Evolutionary conservation across 2,329 filamentous ascomycete genomes (phyloP).

Genomic region (Tolypocladium inflatum): DNA sequence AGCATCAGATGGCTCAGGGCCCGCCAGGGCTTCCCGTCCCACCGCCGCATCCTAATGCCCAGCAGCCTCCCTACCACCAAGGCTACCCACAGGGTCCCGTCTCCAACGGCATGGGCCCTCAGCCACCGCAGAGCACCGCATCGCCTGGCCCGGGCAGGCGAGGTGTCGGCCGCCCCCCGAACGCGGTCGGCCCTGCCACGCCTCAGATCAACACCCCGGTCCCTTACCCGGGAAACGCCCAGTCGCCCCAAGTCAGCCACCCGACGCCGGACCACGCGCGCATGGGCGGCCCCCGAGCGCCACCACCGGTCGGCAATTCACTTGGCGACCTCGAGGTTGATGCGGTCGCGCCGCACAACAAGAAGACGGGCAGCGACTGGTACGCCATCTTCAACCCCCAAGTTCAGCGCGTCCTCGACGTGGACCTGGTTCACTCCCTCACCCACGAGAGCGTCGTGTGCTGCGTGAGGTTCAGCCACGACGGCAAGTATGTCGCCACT

Average conservation of each 20-base stretch:
- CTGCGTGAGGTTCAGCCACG: constrained; percentile 92
- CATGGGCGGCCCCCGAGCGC: constrained; percentile 39
- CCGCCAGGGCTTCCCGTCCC: constrained; percentile 56
- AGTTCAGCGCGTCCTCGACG: constrained; percentile 80
- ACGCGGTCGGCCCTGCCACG: constrained; percentile 63
- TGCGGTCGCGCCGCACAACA: constrained; percentile 72
- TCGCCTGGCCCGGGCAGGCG: constrained; percentile 79
- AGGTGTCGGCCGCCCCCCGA: constrained; percentile 56
- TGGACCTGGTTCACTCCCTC: constrained; percentile 88
- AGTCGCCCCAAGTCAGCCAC: constrained; percentile 80
- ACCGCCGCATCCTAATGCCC: constrained; percentile 50
- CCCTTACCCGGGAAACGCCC: constrained; percentile 72
- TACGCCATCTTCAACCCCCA: constrained; percentile 94
- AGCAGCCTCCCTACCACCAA: constrained; percentile 65
- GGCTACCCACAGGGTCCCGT: constrained; percentile 51
- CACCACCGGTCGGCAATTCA: constrained; percentile 46
- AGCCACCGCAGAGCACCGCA: constrained; percentile 74
- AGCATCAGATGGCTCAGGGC: constrained; percentile 59
- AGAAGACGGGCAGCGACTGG: constrained; percentile 88
- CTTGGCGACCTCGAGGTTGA: constrained; percentile 84
- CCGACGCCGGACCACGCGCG: constrained; percentile 63
- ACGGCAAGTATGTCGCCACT: constrained; percentile 92
- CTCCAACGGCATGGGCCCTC: constrained; percentile 66
- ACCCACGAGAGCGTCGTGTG: constrained; percentile 94
- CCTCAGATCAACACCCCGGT: constrained; percentile 86